Conservation (phyloP, 352 stramenopile genomes). For the Globisporangium paroecandrum region DNA sequence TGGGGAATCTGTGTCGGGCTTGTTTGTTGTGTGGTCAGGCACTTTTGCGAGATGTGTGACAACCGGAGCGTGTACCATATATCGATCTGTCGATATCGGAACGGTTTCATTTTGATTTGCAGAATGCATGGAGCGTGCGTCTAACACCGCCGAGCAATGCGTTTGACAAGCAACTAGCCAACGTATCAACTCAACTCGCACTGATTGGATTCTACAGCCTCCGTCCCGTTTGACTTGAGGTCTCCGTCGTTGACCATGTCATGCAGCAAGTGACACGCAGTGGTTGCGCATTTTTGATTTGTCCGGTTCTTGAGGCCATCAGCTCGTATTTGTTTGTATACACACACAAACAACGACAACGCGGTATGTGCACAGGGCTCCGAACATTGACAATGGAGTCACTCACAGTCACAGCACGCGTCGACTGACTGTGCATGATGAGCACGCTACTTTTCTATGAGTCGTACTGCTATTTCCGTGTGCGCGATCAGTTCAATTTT, state of each 20-base stretch:
- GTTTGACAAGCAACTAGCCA: not conserved
- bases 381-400: too few relatives aligned
- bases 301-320: not conserved
- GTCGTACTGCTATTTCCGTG: not conserved
- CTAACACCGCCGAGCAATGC: not conserved
- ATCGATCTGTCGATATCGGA: not conserved
- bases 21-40: not conserved
- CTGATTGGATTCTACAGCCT: not conserved
- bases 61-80: not conserved
- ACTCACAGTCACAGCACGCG: not conserved
- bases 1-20: not conserved
- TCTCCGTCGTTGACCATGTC: not conserved
- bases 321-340: not conserved
- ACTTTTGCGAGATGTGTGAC: not conserved
- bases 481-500: not conserved
- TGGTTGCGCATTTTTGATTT: not conserved
- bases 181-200: not conserved
- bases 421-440: not conserved
- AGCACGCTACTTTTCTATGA: not conserved
- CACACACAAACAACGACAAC: not conserved
- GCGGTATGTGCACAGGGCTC: too few relatives aligned
- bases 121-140: not conserved
- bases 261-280: not conserved
- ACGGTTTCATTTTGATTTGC: not conserved
- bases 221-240: not conserved